A percentile compares a stretch with the other conserved stretches of the same genome.
Conservation (phyloP, 208 protist species). For the Leishmania aethiopica region DNA sequence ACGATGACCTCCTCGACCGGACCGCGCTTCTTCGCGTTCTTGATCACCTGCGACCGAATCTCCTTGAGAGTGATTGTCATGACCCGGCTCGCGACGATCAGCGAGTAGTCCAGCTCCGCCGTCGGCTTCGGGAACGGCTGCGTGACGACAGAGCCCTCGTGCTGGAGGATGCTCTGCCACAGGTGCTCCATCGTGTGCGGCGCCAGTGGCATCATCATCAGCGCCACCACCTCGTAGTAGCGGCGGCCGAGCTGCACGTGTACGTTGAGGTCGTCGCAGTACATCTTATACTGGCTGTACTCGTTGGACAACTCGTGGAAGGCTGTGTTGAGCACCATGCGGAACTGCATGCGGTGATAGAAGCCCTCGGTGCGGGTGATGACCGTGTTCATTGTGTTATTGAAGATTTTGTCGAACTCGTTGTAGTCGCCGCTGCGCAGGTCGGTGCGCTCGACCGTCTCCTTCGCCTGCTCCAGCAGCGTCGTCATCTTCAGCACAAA, state of each 20-base stretch:
- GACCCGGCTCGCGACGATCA: slow-evolving; percentile 72
- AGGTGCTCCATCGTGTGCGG: slow-evolving; percentile 97
- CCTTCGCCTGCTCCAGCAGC: slow-evolving; percentile 94
- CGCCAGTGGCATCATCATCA: slow-evolving; percentile 96
- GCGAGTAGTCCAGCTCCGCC: slow-evolving; percentile 75
- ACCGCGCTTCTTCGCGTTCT: slow-evolving; percentile 81
- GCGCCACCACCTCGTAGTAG: slow-evolving; percentile 94
- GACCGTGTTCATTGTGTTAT: slow-evolving; percentile 91
- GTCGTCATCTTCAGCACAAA: slow-evolving; percentile 97
- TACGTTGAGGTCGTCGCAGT: slow-evolving; percentile 73
- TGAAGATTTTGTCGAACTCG: slow-evolving; percentile 95
- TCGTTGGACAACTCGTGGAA: slow-evolving; percentile 95
- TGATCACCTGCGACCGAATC: slow-evolving; percentile 81
- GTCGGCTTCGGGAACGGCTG: slow-evolving; percentile 65
- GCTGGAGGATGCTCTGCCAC: slow-evolving; percentile 89
- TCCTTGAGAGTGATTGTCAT: slow-evolving; percentile 88
- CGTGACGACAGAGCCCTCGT: slow-evolving; percentile 62
- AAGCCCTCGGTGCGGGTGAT: slow-evolving; percentile 85
- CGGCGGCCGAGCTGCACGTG: slow-evolving; percentile 73
- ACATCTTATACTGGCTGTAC: slow-evolving; percentile 94
- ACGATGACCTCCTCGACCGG: slow-evolving; percentile 65
- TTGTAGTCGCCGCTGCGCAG: slow-evolving; percentile 66
- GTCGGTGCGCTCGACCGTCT: slow-evolving; percentile 36
- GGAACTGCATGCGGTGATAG: slow-evolving; percentile 96
- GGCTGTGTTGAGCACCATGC: slow-evolving; percentile 94